Percentiles rank a stretch among this genome's conserved stretches.
Evolutionary conservation across 768 basidiomycete genomes (phyloP).

Genomic region (Auriculariales sp.): DNA sequence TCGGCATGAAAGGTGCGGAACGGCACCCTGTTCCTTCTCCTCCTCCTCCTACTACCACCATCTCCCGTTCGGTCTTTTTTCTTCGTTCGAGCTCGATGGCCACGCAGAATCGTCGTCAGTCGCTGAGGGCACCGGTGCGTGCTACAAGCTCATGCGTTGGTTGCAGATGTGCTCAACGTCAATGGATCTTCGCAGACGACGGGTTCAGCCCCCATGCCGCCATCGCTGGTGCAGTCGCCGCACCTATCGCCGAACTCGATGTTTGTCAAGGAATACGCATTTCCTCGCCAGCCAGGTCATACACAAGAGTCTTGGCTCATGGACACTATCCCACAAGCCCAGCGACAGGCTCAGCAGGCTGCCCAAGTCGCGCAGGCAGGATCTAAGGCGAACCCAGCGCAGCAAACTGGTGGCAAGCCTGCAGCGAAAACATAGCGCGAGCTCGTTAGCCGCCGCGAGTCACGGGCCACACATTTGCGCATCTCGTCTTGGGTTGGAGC

Average conservation of each 20-base stretch:
- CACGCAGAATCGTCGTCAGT: neutral
- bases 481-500: too few relatives aligned
- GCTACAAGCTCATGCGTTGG: neutral
- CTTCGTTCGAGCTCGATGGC: neutral
- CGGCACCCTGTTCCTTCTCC: neutral
- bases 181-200: neutral
- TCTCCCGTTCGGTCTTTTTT: neutral
- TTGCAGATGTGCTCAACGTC: neutral
- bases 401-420: too few relatives aligned
- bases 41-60: neutral
- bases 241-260: slow-evolving; percentile 1
- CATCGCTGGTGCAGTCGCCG: slow-evolving; percentile 3
- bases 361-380: too few relatives aligned
- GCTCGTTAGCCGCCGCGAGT: too few relatives aligned
- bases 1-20: too few relatives aligned
- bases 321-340: neutral
- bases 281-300: neutral
- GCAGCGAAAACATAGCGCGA: too few relatives aligned
- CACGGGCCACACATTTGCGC: too few relatives aligned
- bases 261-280: neutral
- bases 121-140: neutral
- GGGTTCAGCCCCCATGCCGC: neutral
- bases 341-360: neutral
- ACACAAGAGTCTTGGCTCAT: neutral
- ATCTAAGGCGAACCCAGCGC: too few relatives aligned